Percentiles rank a stretch among this genome's conserved stretches.
Conservation (phyloP, 1,284 basidiomycete species). For the Earliella scabrosa region DNA sequence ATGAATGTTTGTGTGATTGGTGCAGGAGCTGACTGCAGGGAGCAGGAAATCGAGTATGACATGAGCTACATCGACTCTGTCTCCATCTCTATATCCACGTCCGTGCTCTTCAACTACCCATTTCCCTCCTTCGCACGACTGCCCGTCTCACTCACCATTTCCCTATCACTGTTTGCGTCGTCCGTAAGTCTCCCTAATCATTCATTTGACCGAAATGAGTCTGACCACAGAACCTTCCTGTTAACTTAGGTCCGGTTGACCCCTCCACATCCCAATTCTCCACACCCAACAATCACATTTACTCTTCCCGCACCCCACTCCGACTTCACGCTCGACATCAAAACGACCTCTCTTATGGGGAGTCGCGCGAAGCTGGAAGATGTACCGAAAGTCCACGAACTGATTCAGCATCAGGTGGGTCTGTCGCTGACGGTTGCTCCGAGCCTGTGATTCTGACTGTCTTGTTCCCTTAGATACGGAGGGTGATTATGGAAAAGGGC, state of each 20-base stretch:
- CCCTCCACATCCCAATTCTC: constrained; percentile 36
- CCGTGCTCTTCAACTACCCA: constrained; percentile 83
- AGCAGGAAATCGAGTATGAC: constrained; percentile 64
- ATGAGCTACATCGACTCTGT: constrained; percentile 71
- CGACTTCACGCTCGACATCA: constrained; percentile 63
- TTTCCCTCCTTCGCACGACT: constrained; percentile 79
- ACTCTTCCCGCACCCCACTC: constrained; percentile 50
- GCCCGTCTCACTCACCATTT: constrained; percentile 78
- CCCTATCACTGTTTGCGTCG: constrained; percentile 76
- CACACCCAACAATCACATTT: constrained; percentile 55
- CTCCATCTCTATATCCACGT: constrained; percentile 80
- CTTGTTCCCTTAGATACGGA: constrained; percentile 33
- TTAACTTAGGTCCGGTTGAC: constrained; percentile 38
- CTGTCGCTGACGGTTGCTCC: constrained; percentile 9
- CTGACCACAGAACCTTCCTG: not conserved
- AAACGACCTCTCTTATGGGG: constrained; percentile 79
- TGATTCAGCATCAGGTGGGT: constrained; percentile 78
- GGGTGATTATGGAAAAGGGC: constrained; percentile 58
- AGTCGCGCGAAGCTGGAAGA: constrained; percentile 84
- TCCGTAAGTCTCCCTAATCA: constrained; percentile 47
- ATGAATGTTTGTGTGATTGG: not conserved
- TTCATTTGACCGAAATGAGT: not conserved
- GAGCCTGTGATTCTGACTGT: not conserved
- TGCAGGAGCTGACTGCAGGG: not conserved
- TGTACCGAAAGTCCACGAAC: constrained; percentile 82